A percentile compares a stretch with the other conserved stretches of the same genome.
phyloP scores from a whole-genome alignment of 768 basidiomycete species.

The Pisolithus tinctorius region DNA sequence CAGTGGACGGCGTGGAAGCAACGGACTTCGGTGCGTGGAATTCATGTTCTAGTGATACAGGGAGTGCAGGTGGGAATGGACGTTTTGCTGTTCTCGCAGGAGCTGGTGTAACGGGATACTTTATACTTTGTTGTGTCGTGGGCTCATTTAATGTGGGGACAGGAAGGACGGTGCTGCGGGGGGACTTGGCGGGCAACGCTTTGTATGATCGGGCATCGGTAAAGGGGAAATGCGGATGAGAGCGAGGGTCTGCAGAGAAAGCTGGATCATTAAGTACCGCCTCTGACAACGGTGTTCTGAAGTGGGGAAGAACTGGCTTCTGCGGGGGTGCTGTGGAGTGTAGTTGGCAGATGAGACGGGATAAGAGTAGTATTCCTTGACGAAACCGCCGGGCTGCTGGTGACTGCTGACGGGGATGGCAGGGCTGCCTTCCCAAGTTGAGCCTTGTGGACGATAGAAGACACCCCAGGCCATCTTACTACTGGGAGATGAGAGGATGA shows the following conservation, averaged over 20 bases:
- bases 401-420: not conserved
- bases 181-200: conserved; percentile 25
- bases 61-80: not conserved
- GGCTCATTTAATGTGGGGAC: not conserved
- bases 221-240: conserved; percentile 36
- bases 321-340: not conserved
- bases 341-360: not conserved
- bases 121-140: not conserved
- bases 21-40: conserved; percentile 1
- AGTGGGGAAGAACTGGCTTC: not conserved
- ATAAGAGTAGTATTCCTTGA: conserved; percentile 2
- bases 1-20: conserved; percentile 8
- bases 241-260: conserved; percentile 50
- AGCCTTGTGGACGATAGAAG: conserved; percentile 6
- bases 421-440: not conserved
- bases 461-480: conserved; percentile 12
- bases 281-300: conserved; percentile 16
- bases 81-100: not conserved
- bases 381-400: conserved; percentile 1
- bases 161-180: conserved; percentile 14
- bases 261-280: conserved; percentile 46
- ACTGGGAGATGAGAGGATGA: not conserved
- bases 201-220: conserved; percentile 12
- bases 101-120: not conserved
- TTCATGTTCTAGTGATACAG: conserved; percentile 7